Evolutionary conservation across 1,284 basidiomycete species (phyloP).

Genomic region (Cerioporus squamosus): DNA sequence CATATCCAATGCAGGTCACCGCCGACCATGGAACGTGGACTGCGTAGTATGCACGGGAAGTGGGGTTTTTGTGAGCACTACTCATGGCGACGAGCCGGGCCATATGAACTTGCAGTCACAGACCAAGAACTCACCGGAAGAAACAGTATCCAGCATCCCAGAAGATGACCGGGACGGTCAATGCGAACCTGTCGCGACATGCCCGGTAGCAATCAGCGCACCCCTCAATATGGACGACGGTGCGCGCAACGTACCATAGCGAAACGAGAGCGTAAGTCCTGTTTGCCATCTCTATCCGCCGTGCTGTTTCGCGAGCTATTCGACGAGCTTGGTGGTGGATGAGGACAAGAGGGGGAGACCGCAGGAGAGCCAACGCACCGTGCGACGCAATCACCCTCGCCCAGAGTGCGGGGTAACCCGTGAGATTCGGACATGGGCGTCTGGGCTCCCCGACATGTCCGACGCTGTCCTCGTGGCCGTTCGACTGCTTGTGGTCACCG

Average conservation of each 20-base stretch:
- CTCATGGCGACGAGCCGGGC: background rate
- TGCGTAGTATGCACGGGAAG: slow-evolving; percentile 24
- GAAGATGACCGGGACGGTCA: slow-evolving; percentile 61
- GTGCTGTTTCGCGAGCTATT: slow-evolving; percentile 9
- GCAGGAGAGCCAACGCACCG: slow-evolving; percentile 19
- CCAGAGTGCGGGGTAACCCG: background rate
- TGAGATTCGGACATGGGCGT: background rate
- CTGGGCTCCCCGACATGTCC: slow-evolving; percentile 3
- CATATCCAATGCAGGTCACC: slow-evolving; percentile 91
- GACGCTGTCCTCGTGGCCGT: slow-evolving; percentile 1
- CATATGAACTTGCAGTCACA: background rate
- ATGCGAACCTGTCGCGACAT: slow-evolving; percentile 48
- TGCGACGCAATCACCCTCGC: slow-evolving; percentile 20
- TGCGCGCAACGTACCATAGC: slow-evolving; percentile 29
- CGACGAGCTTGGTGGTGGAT: slow-evolving; percentile 19
- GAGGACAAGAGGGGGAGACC: slow-evolving; percentile 14
- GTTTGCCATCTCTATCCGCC: slow-evolving; percentile 26
- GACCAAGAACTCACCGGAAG: slow-evolving; percentile 50
- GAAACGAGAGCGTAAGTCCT: slow-evolving; percentile 31
- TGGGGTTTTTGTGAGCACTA: background rate
- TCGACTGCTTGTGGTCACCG: background rate
- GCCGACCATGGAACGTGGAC: slow-evolving; percentile 70
- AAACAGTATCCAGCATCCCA: slow-evolving; percentile 81
- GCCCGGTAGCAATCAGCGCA: slow-evolving; percentile 5
- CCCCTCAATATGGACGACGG: background rate